phyloP scores from a whole-genome alignment of 176 grass and related monocot species.

The Ampelocalamus luodianensis region DNA sequence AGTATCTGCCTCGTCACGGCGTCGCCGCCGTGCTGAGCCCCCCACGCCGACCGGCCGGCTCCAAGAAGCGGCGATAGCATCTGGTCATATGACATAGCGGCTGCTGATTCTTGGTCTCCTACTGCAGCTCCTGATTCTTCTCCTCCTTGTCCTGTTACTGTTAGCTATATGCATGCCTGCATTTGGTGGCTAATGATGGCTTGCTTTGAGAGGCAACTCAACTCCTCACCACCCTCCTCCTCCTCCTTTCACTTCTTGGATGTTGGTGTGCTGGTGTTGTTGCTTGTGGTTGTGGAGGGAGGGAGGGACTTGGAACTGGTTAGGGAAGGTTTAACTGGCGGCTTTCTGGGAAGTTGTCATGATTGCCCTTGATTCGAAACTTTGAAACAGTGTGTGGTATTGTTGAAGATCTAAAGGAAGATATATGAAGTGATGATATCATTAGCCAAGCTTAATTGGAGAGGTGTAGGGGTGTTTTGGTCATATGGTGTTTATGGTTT shows the following conservation, averaged over 20 bases:
- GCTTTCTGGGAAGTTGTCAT: neutral
- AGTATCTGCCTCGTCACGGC: constrained; percentile 71
- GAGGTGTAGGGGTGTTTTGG: constrained; percentile 51
- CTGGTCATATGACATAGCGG: constrained; percentile 60
- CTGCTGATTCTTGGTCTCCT: neutral
- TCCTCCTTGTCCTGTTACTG: constrained; percentile 39
- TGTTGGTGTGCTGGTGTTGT: constrained; percentile 77
- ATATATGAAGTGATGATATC: neutral
- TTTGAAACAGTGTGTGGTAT: constrained; percentile 11
- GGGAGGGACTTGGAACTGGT: constrained; percentile 49
- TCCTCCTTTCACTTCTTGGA: constrained; percentile 47
- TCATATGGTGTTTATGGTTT: constrained; percentile 52
- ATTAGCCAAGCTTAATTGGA: constrained; percentile 20
- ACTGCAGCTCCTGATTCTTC: constrained; percentile 23
- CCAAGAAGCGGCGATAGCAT: constrained; percentile 50
- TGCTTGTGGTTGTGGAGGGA: constrained; percentile 57
- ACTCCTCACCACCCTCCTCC: constrained; percentile 31
- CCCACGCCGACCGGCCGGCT: constrained; percentile 45
- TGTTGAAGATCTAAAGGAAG: neutral
- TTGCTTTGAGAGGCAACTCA: constrained; percentile 49
- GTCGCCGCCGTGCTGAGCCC: constrained; percentile 33
- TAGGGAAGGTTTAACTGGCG: constrained; percentile 77
- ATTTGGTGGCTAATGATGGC: constrained; percentile 51
- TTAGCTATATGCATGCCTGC: constrained; percentile 66
- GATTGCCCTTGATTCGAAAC: constrained; percentile 50